Percentiles rank a stretch among this genome's conserved stretches.
Conservation (phyloP, 148 eudicot species). For the Hydrangea macrophylla region DNA sequence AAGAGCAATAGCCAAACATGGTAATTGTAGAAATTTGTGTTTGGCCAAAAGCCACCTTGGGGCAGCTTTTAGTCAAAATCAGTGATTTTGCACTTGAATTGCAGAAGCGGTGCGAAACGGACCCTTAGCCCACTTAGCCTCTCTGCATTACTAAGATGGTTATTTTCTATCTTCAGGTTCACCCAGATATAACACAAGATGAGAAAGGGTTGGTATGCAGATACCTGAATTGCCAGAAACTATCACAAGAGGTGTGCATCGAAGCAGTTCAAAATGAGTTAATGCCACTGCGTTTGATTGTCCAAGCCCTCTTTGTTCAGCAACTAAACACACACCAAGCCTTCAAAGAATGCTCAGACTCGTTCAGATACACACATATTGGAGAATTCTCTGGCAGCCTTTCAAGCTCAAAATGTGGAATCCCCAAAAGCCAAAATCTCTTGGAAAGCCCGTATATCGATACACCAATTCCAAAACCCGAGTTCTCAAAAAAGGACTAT, state of each 20-base stretch:
- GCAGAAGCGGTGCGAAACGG: too few species aligned
- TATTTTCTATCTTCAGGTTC: conserved; percentile 43
- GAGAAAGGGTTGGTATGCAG: conserved; percentile 71
- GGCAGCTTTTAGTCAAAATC: too few species aligned
- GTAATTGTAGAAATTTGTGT: too few species aligned
- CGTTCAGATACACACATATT: conserved; percentile 58
- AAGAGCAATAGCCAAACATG: too few species aligned
- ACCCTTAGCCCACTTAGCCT: neutral
- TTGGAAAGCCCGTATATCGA: conserved; percentile 55
- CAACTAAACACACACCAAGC: conserved; percentile 83
- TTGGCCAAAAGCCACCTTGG: too few species aligned
- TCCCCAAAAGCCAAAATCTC: conserved; percentile 48
- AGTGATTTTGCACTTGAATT: too few species aligned
- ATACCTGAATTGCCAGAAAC: conserved; percentile 72
- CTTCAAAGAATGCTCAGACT: conserved; percentile 77
- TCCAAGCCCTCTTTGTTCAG: conserved; percentile 87
- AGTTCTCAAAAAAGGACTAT: conserved; percentile 45
- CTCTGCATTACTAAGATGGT: neutral
- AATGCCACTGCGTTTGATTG: conserved; percentile 87
- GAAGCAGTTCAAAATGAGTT: conserved; percentile 91
- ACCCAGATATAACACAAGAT: conserved; percentile 61
- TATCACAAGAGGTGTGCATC: conserved; percentile 78
- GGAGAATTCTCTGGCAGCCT: conserved; percentile 71
- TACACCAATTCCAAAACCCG: conserved; percentile 20
- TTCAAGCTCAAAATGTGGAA: conserved; percentile 52